Evolutionary conservation across 2,329 filamentous ascomycete genomes (phyloP).

Genomic region (Xylaria hypoxylon): DNA sequence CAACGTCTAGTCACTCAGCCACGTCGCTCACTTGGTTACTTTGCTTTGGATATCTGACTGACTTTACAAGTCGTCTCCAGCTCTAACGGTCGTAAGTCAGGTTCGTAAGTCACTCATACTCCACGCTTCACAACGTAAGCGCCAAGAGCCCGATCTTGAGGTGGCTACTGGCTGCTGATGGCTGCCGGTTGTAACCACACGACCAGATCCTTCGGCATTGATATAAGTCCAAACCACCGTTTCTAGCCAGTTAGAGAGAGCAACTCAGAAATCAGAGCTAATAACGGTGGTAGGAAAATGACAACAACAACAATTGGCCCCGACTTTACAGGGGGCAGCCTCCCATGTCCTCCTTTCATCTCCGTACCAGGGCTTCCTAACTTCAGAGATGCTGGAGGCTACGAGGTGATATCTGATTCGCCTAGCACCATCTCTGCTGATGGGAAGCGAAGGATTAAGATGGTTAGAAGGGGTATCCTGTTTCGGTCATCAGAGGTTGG

Average conservation of each 20-base stretch:
- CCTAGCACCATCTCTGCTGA: conserved; percentile 18
- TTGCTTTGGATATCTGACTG: background rate
- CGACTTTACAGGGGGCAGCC: background rate
- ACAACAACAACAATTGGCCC: conserved; percentile 18
- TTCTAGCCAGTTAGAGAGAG: background rate
- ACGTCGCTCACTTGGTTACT: background rate
- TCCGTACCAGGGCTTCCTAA: conserved; percentile 71
- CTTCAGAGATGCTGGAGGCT: conserved; percentile 75
- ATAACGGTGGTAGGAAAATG: conserved; percentile 21
- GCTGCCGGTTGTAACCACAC: conserved; percentile 6
- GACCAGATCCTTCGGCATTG: conserved; percentile 3
- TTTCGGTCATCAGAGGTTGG: conserved; percentile 74
- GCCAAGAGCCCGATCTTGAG: conserved; percentile 16
- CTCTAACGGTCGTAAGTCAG: conserved; percentile 11
- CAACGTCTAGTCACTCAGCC: background rate
- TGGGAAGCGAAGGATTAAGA: conserved; percentile 44
- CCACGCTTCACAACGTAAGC: conserved; percentile 19
- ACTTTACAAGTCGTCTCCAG: background rate
- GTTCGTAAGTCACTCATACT: conserved; percentile 15
- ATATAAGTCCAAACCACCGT: conserved; percentile 15
- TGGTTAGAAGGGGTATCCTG: conserved; percentile 64
- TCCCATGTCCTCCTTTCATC: conserved; percentile 60
- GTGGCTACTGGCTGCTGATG: background rate
- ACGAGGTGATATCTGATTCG: conserved; percentile 55
- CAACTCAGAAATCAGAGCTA: conserved; percentile 8